These are phyloP conservation scores for Populus tremula DNA, from an alignment of 345 rosid genomes.

Conservation along the genomic window DNA sequence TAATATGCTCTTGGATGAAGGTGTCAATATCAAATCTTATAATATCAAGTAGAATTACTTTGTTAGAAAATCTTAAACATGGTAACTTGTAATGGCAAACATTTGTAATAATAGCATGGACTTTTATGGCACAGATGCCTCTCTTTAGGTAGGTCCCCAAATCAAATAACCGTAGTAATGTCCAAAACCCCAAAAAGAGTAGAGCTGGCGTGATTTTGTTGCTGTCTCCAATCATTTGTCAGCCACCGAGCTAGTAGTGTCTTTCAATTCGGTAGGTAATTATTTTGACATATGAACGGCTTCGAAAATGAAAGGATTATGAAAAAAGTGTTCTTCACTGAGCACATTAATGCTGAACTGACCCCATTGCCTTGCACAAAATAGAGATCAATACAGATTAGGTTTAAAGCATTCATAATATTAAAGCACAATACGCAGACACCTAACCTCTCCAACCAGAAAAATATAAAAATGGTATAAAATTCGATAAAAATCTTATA, in stretches of 20 bases:
- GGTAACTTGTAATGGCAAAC: constrained; percentile 65
- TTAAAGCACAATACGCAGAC: not conserved
- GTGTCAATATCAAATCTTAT: constrained; percentile 43
- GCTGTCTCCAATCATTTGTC: constrained; percentile 47
- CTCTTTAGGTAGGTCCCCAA: constrained; percentile 38
- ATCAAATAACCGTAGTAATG: constrained; percentile 14
- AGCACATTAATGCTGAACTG: not conserved
- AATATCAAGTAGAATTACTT: constrained; percentile 25
- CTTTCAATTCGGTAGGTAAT: constrained; percentile 26
- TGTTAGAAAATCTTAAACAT: constrained; percentile 21
- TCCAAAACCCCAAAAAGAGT: constrained; percentile 10
- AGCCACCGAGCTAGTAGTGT: constrained; percentile 31
- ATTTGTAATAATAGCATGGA: constrained; percentile 47
- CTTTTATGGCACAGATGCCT: constrained; percentile 40
- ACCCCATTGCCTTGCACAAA: not conserved
- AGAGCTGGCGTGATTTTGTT: constrained; percentile 29
- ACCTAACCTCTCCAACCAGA: constrained; percentile 10
- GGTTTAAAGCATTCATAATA: constrained; percentile 10
- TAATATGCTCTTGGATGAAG: constrained; percentile 34
- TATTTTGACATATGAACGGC: constrained; percentile 27
- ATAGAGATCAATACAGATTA: not conserved
- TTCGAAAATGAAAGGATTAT: constrained; percentile 11
- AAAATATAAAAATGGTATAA: not conserved
- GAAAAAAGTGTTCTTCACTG: not conserved
- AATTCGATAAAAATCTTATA: no score